These are phyloP conservation scores for Triticum urartu DNA, from an alignment of 176 grass and related monocot species.

Conservation along the genomic window DNA sequence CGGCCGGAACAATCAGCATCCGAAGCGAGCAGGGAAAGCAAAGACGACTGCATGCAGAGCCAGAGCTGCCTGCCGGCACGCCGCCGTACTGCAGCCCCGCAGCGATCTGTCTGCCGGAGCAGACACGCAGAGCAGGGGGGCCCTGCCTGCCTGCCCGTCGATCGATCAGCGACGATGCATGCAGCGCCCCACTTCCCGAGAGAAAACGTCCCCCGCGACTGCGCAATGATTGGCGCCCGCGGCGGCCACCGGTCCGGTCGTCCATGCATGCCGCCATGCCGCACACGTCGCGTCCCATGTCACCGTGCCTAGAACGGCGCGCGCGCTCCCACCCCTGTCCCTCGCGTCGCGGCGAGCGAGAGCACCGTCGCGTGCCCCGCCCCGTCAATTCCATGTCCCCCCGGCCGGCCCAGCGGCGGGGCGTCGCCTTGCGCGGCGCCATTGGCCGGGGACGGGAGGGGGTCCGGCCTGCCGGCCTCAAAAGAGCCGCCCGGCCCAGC, in stretches of 20 bases:
- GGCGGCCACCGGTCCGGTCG: neutral
- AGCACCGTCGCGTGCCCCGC: slow-evolving; percentile 39
- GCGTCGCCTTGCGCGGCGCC: slow-evolving; percentile 28
- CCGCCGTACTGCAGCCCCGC: slow-evolving; percentile 2
- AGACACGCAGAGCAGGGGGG: neutral
- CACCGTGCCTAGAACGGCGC: slow-evolving; percentile 36
- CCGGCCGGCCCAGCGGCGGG: neutral
- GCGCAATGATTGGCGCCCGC: slow-evolving; percentile 40
- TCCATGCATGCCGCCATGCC: neutral
- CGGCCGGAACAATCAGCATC: slow-evolving; percentile 30
- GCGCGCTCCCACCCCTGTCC: slow-evolving; percentile 48
- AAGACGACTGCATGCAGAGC: slow-evolving; percentile 28
- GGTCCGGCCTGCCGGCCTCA: slow-evolving; percentile 30
- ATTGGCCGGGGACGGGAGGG: neutral
- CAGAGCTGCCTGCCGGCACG: neutral
- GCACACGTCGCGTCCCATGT: slow-evolving; percentile 44
- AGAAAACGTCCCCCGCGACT: slow-evolving; percentile 13
- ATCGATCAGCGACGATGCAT: neutral
- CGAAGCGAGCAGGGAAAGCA: neutral
- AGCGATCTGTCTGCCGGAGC: neutral
- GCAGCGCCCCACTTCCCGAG: slow-evolving; percentile 12
- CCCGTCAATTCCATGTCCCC: slow-evolving; percentile 51
- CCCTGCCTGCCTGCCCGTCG: neutral
- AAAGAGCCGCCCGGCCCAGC: slow-evolving; percentile 44
- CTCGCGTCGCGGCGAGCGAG: neutral